These are phyloP conservation scores for Alternaria novae-zelandiae DNA, from an alignment of 2,329 filamentous ascomycete genomes.

Conservation along the genomic window DNA sequence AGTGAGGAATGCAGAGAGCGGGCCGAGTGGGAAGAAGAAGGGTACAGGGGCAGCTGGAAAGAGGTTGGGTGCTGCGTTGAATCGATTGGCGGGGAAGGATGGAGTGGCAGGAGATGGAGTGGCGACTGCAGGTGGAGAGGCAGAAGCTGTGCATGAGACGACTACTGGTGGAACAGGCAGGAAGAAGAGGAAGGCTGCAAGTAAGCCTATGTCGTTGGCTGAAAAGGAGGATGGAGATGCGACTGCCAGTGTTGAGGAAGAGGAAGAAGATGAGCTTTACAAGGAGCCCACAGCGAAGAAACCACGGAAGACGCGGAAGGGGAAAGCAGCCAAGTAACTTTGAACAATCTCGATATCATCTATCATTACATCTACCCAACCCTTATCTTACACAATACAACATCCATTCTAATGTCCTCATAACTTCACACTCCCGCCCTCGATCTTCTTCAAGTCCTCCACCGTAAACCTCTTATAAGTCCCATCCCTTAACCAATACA, in stretches of 20 bases:
- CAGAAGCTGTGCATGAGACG: conserved; percentile 14
- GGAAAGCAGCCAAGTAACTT: conserved; percentile 4
- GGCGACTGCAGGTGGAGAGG: conserved; percentile 27
- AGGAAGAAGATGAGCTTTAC: conserved; percentile 33
- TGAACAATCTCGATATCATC: not conserved
- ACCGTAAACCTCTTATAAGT: conserved; percentile 36
- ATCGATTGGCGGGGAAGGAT: conserved; percentile 35
- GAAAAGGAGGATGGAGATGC: conserved; percentile 19
- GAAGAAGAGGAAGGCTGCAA: conserved; percentile 32
- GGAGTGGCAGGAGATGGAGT: conserved; percentile 25
- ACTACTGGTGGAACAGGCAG: conserved; percentile 5
- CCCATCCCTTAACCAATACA: conserved; percentile 51
- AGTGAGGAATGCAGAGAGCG: conserved; percentile 60
- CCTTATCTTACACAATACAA: not conserved
- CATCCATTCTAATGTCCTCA: conserved; percentile 7
- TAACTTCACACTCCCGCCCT: conserved; percentile 37
- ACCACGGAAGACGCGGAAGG: conserved; percentile 21
- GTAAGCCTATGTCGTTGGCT: conserved; percentile 13
- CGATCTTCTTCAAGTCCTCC: conserved; percentile 34
- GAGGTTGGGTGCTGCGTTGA: conserved; percentile 44
- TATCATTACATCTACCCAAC: not conserved
- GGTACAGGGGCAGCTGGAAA: conserved; percentile 40
- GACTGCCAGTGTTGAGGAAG: conserved; percentile 18
- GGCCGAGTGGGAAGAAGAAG: conserved; percentile 61
- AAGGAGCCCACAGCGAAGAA: conserved; percentile 41